Evolutionary conservation across 805 yeast species (phyloP).

Genomic region (Wickerhamiella musiphila): DNA sequence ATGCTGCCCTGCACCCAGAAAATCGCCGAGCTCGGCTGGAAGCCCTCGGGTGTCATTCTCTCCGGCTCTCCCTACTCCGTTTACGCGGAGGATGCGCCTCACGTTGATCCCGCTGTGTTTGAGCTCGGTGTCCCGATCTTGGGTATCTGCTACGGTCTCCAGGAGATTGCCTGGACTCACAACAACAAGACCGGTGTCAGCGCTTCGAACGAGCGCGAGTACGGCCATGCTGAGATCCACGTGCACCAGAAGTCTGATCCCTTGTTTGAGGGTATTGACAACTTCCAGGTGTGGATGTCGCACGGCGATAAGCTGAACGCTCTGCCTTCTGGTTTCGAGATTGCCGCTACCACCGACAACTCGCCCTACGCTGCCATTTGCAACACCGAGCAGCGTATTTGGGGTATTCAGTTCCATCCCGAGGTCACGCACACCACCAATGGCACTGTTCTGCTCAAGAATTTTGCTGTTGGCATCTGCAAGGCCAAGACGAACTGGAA

Average conservation of each 20-base stretch:
- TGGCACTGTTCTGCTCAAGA: conserved; percentile 74
- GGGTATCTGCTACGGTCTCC: conserved; percentile 99
- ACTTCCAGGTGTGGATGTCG: conserved; percentile 98
- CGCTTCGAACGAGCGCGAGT: conserved; percentile 94
- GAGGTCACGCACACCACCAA: conserved; percentile 92
- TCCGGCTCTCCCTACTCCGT: conserved; percentile 98
- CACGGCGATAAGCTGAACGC: conserved; percentile 93
- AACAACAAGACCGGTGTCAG: conserved; percentile 79
- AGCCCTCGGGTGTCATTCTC: conserved; percentile 87
- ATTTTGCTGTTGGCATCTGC: conserved; percentile 88
- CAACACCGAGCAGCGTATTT: conserved; percentile 53
- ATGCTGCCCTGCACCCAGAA: conserved; percentile 99
- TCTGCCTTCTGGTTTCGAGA: conserved; percentile 74
- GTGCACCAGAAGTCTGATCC: conserved; percentile 52
- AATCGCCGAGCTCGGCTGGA: conserved; percentile 80
- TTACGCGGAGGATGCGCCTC: conserved; percentile 89
- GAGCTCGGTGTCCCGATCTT: conserved; percentile 82
- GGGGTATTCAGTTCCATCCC: conserved; percentile 97
- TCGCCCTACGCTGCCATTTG: conserved; percentile 93
- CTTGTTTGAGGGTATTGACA: conserved; percentile 74
- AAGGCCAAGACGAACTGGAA: conserved; percentile 82
- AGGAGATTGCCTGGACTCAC: conserved; percentile 89
- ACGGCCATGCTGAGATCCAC: conserved; percentile 84
- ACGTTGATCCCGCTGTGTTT: conserved; percentile 88
- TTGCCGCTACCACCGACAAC: conserved; percentile 81